A percentile compares a stretch with the other conserved stretches of the same genome.
These are phyloP conservation scores for Aspergillus fischeri DNA, from an alignment of 2,329 filamentous ascomycete genomes.

Conservation along the genomic window DNA sequence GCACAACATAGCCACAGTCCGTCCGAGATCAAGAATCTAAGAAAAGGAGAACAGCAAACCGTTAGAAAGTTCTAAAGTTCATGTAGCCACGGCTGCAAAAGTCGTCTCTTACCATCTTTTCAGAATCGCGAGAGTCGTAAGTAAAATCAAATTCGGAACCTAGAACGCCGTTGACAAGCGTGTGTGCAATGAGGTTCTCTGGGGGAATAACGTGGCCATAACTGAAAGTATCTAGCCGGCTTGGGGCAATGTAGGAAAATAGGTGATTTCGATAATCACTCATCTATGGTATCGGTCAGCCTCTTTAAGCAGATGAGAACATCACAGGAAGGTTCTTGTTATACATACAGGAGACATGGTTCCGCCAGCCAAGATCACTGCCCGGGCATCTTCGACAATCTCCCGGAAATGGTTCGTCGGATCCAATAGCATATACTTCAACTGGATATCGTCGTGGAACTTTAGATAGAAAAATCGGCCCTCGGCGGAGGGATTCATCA, in stretches of 20 bases:
- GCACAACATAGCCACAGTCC: conserved; percentile 67
- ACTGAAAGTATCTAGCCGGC: conserved; percentile 72
- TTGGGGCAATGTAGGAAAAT: conserved; percentile 66
- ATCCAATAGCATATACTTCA: conserved; percentile 86
- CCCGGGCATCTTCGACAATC: conserved; percentile 76
- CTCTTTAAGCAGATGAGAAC: neutral
- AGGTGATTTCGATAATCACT: conserved; percentile 82
- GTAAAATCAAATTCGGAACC: conserved; percentile 75
- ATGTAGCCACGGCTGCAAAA: neutral
- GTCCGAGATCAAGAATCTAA: conserved; percentile 66
- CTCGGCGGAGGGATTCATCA: conserved; percentile 78
- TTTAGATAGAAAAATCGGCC: conserved; percentile 57
- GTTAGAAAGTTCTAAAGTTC: neutral
- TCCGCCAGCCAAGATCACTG: conserved; percentile 86
- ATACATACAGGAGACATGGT: conserved; percentile 80
- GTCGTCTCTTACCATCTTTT: conserved; percentile 50
- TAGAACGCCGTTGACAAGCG: conserved; percentile 52
- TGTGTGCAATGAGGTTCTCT: conserved; percentile 74
- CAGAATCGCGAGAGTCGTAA: conserved; percentile 70
- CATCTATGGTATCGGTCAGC: conserved; percentile 50
- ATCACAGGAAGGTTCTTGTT: neutral
- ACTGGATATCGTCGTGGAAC: conserved; percentile 48
- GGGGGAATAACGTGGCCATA: conserved; percentile 91
- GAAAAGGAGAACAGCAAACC: conserved; percentile 1
- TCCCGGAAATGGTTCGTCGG: conserved; percentile 88